Evolutionary conservation across 768 basidiomycete genomes (phyloP).

Genomic region (Rhizopogon roseolus): DNA sequence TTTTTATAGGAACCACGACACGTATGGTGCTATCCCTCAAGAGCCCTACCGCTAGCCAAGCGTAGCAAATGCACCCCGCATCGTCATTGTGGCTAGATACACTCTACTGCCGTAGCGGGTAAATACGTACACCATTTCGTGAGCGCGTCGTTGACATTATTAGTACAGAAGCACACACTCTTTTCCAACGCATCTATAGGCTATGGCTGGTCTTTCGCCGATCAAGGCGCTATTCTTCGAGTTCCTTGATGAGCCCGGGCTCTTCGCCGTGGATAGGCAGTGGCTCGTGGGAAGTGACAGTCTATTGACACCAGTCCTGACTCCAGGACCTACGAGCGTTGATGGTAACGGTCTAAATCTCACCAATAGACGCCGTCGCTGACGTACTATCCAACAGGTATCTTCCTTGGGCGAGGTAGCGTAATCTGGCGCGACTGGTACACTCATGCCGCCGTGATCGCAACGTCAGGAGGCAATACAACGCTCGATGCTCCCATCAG

Average conservation of each 20-base stretch:
- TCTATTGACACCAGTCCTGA: conserved; percentile 58
- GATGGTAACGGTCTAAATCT: conserved; percentile 39
- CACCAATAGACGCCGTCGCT: not conserved
- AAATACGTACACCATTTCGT: conserved; percentile 13
- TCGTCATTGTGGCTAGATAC: conserved; percentile 68
- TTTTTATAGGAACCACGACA: conserved; percentile 80
- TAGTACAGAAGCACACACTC: conserved; percentile 53
- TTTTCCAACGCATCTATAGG: conserved; percentile 72
- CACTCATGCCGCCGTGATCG: conserved; percentile 52
- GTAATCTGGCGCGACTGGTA: conserved; percentile 73
- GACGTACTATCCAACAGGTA: conserved; percentile 31
- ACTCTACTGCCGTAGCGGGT: conserved; percentile 78
- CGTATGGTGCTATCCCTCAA: conserved; percentile 61
- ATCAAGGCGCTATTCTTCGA: conserved; percentile 75
- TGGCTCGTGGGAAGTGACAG: conserved; percentile 72
- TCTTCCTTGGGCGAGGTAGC: conserved; percentile 58
- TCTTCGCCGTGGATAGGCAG: conserved; percentile 59
- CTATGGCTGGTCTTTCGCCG: conserved; percentile 60
- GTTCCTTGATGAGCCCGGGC: conserved; percentile 65
- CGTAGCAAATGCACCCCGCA: conserved; percentile 68
- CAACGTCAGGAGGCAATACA: conserved; percentile 34
- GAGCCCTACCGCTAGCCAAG: conserved; percentile 82
- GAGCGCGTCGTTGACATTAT: not conserved
- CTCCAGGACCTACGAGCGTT: conserved; percentile 50
- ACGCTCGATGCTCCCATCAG: conserved; percentile 64